A percentile compares a stretch with the other conserved stretches of the same genome.
These are phyloP conservation scores for Penicillium soppii DNA, from an alignment of 495 filamentous ascomycete genomes.

Conservation along the genomic window DNA sequence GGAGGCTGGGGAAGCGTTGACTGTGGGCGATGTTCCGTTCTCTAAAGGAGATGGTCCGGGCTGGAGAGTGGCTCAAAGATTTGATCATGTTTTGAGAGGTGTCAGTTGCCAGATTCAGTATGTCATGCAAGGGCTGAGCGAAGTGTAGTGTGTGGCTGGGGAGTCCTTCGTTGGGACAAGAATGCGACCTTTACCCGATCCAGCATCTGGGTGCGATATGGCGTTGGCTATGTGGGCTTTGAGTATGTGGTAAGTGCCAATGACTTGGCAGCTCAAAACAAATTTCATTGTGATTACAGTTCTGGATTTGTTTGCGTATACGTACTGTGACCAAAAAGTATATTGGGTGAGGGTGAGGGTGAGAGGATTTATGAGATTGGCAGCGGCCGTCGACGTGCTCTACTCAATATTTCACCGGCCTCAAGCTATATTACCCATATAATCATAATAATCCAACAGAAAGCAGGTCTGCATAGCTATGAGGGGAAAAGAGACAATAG, in stretches of 20 bases:
- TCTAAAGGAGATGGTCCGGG: not conserved
- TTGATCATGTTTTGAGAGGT: not conserved
- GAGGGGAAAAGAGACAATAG: too few species aligned
- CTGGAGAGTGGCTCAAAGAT: not conserved
- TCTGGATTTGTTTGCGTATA: too few species aligned
- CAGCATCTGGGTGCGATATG: not conserved
- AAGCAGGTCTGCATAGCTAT: too few species aligned
- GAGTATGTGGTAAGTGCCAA: not conserved
- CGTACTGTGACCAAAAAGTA: too few species aligned
- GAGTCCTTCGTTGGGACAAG: slow-evolving; percentile 4
- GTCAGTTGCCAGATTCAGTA: not conserved
- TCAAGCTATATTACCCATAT: too few species aligned
- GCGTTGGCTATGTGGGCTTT: not conserved
- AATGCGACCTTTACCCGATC: slow-evolving; percentile 13
- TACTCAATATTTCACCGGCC: too few species aligned
- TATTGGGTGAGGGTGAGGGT: too few species aligned
- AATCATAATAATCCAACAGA: too few species aligned
- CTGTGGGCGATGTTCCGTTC: slow-evolving; percentile 4
- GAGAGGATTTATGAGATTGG: too few species aligned
- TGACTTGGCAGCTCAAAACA: not conserved
- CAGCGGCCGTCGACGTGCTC: too few species aligned
- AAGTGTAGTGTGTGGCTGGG: slow-evolving; percentile 10
- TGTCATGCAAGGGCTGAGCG: too few species aligned
- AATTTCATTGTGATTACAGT: not conserved
- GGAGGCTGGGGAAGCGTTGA: slow-evolving; percentile 4